phyloP scores from a whole-genome alignment of 768 basidiomycete genomes.

The Mycena chlorophos region DNA sequence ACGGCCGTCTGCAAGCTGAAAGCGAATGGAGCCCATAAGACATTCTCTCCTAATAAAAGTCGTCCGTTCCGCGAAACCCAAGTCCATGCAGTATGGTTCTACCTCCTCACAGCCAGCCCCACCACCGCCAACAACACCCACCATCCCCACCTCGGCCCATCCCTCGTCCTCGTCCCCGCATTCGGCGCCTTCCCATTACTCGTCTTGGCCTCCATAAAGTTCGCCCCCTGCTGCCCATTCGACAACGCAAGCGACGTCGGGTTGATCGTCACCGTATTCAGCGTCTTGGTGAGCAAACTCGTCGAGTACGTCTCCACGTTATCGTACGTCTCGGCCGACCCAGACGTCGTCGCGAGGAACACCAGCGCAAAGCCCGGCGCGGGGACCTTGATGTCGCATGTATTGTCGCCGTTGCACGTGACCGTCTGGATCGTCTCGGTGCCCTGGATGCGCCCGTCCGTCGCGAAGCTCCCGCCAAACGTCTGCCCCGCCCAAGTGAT shows the following conservation, averaged over 20 bases:
- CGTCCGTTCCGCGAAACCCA: background rate
- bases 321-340: slow-evolving; percentile 26
- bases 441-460: slow-evolving; percentile 69
- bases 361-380: slow-evolving; percentile 78
- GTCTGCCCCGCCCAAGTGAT: slow-evolving; percentile 68
- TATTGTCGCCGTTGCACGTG: slow-evolving; percentile 55
- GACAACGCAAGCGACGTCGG: slow-evolving; percentile 16
- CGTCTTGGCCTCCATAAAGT: slow-evolving; percentile 13
- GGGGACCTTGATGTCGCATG: slow-evolving; percentile 61
- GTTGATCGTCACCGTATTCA: slow-evolving; percentile 10
- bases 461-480: slow-evolving; percentile 58
- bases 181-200: slow-evolving; percentile 11
- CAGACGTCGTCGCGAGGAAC: slow-evolving; percentile 54
- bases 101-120: background rate
- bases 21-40: too few relatives aligned
- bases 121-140: slow-evolving; percentile 5
- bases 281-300: slow-evolving; percentile 15
- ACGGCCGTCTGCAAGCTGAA: too few relatives aligned
- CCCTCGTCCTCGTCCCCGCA: slow-evolving; percentile 3
- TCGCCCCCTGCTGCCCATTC: slow-evolving; percentile 18
- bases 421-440: slow-evolving; percentile 56
- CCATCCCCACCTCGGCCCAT: slow-evolving; percentile 4
- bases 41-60: too few relatives aligned
- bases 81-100: background rate
- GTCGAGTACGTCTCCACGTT: slow-evolving; percentile 15